Evolutionary conservation across 2,329 filamentous ascomycete genomes (phyloP).

Genomic region (Colletotrichum orchidophilum): DNA sequence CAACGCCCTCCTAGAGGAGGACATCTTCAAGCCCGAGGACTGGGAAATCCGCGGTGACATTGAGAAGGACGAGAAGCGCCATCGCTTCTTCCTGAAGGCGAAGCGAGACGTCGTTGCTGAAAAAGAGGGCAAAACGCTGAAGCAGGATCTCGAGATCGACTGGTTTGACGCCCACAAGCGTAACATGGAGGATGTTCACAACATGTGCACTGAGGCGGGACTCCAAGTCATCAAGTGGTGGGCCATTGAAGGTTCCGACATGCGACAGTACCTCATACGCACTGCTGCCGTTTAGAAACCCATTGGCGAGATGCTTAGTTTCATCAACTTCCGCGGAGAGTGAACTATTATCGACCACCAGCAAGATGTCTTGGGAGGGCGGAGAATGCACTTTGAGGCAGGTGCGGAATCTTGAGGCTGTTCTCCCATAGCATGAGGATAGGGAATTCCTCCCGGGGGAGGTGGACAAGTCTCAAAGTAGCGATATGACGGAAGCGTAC

Average conservation of each 20-base stretch:
- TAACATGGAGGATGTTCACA: constrained; percentile 44
- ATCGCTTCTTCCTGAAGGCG: constrained; percentile 51
- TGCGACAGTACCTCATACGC: constrained; percentile 49
- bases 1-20: constrained; percentile 46
- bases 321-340: constrained; percentile 32
- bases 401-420: background rate
- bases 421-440: background rate
- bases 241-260: constrained; percentile 49
- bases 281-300: constrained; percentile 38
- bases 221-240: constrained; percentile 47
- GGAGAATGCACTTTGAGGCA: background rate
- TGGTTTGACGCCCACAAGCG: constrained; percentile 57
- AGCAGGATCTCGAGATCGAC: constrained; percentile 48
- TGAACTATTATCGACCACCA: background rate
- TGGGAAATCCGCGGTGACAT: constrained; percentile 50
- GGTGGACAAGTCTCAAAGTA: background rate
- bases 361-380: background rate
- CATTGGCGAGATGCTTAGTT: constrained; percentile 49
- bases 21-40: constrained; percentile 47
- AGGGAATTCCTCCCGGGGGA: background rate
- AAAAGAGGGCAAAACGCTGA: constrained; percentile 39
- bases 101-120: constrained; percentile 43
- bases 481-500: background rate
- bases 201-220: constrained; percentile 51
- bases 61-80: constrained; percentile 47